Percentiles rank a stretch among this genome's conserved stretches.
Evolutionary conservation across 1,284 basidiomycete genomes (phyloP).

Genomic region (Ceratobasidium sp.): DNA sequence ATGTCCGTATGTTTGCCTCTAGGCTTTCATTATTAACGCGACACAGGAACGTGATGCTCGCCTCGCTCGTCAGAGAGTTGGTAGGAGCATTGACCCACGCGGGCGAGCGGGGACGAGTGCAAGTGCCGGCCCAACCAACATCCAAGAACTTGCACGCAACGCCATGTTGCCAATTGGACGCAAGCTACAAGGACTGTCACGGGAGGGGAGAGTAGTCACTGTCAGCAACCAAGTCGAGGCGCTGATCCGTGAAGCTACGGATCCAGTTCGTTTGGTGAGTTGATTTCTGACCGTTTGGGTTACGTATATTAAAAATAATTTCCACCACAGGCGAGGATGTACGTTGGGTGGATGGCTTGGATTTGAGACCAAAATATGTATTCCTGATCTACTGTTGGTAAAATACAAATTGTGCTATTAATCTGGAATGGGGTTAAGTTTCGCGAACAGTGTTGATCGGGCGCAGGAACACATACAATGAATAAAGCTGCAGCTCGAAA

Average conservation of each 20-base stretch:
- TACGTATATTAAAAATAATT: neutral
- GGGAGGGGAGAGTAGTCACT: slow-evolving; percentile 71
- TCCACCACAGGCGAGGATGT: slow-evolving; percentile 75
- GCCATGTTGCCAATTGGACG: slow-evolving; percentile 84
- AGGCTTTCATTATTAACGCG: slow-evolving; percentile 8
- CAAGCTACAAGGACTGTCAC: slow-evolving; percentile 81
- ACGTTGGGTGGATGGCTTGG: slow-evolving; percentile 89
- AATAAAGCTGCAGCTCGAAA: neutral
- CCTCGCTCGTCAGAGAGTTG: slow-evolving; percentile 40
- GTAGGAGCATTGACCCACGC: slow-evolving; percentile 55
- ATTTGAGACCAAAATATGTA: slow-evolving; percentile 57
- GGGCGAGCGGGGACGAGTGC: slow-evolving; percentile 58
- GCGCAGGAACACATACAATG: neutral
- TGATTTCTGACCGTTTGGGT: neutral
- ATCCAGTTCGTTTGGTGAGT: slow-evolving; percentile 79
- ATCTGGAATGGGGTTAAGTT: neutral
- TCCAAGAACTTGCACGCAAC: slow-evolving; percentile 76
- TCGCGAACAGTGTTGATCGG: too few relatives aligned
- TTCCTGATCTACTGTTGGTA: neutral
- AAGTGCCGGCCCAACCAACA: slow-evolving; percentile 54
- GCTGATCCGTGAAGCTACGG: slow-evolving; percentile 89
- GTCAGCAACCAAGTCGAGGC: slow-evolving; percentile 90
- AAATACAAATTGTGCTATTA: slow-evolving; percentile 22
- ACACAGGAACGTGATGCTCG: slow-evolving; percentile 49
- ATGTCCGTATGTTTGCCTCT: neutral